Percentiles rank a stretch among this genome's conserved stretches.
Evolutionary conservation across 768 basidiomycete genomes (phyloP).

Genomic region (Suillus hirtellus): DNA sequence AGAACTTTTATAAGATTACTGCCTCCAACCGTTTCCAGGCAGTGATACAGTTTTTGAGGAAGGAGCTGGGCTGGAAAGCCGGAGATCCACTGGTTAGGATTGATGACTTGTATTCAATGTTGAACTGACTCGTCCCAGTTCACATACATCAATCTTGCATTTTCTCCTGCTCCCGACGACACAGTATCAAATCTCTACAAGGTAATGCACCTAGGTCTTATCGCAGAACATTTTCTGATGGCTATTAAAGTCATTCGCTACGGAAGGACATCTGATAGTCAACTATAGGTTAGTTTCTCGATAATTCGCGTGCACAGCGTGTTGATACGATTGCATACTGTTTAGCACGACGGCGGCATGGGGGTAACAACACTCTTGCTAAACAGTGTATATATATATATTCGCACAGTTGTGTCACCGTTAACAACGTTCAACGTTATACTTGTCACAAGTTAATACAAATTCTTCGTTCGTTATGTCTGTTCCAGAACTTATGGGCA

Average conservation of each 20-base stretch:
- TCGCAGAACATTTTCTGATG: background rate
- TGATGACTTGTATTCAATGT: constrained; percentile 47
- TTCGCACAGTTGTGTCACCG: background rate
- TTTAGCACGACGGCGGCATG: constrained; percentile 63
- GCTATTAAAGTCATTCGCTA: constrained; percentile 69
- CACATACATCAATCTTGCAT: constrained; percentile 77
- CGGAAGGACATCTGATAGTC: constrained; percentile 87
- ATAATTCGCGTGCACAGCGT: too few species aligned
- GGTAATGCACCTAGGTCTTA: constrained; percentile 31
- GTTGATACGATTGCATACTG: background rate
- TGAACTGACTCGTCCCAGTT: constrained; percentile 46
- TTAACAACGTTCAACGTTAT: background rate
- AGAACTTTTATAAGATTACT: constrained; percentile 98
- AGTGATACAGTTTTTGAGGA: constrained; percentile 90
- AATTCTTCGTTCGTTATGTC: background rate
- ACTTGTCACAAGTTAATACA: background rate
- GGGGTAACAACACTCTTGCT: constrained; percentile 45
- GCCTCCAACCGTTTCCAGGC: constrained; percentile 93
- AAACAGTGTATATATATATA: background rate
- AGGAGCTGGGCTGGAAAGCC: constrained; percentile 84
- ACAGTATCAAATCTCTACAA: constrained; percentile 71
- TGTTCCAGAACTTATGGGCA: background rate
- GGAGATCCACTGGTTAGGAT: constrained; percentile 77
- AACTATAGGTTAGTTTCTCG: constrained; percentile 71
- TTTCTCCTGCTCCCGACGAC: constrained; percentile 77